A percentile compares a stretch with the other conserved stretches of the same genome.
These are phyloP conservation scores for Hypoxylon rubiginosum DNA, from an alignment of 2,329 filamentous ascomycete species.

Conservation along the genomic window DNA sequence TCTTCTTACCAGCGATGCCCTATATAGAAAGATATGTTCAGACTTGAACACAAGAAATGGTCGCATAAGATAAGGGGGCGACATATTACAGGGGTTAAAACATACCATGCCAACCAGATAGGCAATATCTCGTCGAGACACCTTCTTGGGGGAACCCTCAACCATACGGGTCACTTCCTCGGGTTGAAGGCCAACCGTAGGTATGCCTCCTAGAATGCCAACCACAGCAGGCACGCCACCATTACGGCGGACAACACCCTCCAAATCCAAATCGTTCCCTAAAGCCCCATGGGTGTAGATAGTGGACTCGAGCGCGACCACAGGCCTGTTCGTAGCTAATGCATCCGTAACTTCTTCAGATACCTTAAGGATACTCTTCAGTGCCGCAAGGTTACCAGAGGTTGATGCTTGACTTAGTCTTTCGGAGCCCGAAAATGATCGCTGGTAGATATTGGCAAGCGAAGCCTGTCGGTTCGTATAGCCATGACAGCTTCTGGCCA, in stretches of 20 bases:
- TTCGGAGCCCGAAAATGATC: conserved; percentile 35
- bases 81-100: conserved; percentile 30
- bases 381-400: conserved; percentile 44
- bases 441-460: conserved; percentile 2
- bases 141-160: conserved; percentile 79
- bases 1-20: conserved; percentile 74
- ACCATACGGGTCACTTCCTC: conserved; percentile 82
- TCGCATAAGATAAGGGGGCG: conserved; percentile 4
- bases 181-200: conserved; percentile 80
- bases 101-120: conserved; percentile 82
- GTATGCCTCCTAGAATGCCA: conserved; percentile 85
- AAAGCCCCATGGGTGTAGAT: conserved; percentile 97
- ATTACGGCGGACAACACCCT: conserved; percentile 82
- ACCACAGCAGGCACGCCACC: conserved; percentile 92
- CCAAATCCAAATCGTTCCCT: conserved; percentile 78
- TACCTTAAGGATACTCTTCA: conserved; percentile 71
- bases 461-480: conserved; percentile 10
- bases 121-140: conserved; percentile 88
- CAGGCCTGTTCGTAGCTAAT: conserved; percentile 78
- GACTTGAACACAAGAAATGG: conserved; percentile 16
- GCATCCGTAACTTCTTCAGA: conserved; percentile 88
- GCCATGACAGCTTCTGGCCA: conserved; percentile 21
- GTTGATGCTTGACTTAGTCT: conserved; percentile 27
- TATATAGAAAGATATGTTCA: conserved; percentile 50
- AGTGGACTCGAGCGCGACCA: conserved; percentile 94